Base-by-base conservation (phyloP, 352 stramenopile genomes). In the Phytophthora agathidicida region DNA sequence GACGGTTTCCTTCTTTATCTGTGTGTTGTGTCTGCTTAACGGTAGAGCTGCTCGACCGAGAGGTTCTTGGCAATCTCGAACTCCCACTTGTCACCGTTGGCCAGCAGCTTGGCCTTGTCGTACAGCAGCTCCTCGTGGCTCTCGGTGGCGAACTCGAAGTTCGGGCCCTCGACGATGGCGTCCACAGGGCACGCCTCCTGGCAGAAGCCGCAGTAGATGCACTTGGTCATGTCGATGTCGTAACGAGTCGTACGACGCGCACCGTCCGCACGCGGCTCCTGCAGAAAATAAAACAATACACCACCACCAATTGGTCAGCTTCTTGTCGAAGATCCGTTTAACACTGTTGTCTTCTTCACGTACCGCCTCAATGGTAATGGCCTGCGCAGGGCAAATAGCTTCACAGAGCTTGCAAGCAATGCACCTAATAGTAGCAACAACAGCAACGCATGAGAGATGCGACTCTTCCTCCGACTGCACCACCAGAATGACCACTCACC, bases 181-280 rank as follows among this genome's bases (percentile, higher is more conserved):
- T 99, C 98, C 17, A 99, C 97, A 1, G 97, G 97, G 65, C 97
- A 99, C 2, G 96, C 97, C 55, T 95, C 88, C 69, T 97, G 89
- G 75, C 93, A 98, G 76, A 98, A 98, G 36, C 93, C 97, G 72
- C 97, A 99, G 86, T 99, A 99, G 76, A 99, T 99, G 79, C 98
- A 99, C 84, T 99, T 99, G 65, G 98, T 99, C 97, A 99, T 99
- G 81, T 99, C 98, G 73, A 99, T 99, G 79, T 99, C 97, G 82
- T 99, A 99, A 49, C 97, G 90, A 11, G 97, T 99, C n/a, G 98
- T 99, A 74, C 97, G 95, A 68, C 97, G 89, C 26, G 93, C 96
- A 38, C 97, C 97, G 74, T 99, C 98, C 47, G 96, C 96, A 71
- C 98, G 93, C 49, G 94, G 86, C 72, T 99, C 97, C 83, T 93